Evolutionary conservation across 371 early-diverging fungal genomes (phyloP), one percentile per base, ranked within the genome.

Genomic region (Syncephalastrum contaminatum): DNA sequence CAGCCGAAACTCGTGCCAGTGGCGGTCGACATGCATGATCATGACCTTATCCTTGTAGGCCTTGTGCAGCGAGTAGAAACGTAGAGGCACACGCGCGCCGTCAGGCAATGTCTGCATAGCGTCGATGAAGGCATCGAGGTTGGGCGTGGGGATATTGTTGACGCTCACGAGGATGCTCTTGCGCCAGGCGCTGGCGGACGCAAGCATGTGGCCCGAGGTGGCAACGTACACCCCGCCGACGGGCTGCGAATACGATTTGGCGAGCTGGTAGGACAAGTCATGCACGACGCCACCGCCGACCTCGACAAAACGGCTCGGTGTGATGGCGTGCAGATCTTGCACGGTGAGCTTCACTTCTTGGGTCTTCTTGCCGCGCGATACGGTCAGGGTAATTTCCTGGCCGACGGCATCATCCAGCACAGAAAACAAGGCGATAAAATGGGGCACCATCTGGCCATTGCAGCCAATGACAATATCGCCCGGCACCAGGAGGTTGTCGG

Each of bases 251-350:
- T 86, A 91, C 4, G 83, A 81, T 46, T 87, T 81, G 0, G 95
- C 95, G 42, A 93, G 79, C 69, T 94, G 94, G 67, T 92, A 95
- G 16, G 90, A 88, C 5, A 95, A 63, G 54, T 93, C 85, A 67
- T 94, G 88, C 36, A 94, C 70, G 19, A 87, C 80, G 14, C 85
- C 88, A 40, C 95, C 97, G 45, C 96, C 96, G 27, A 95, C 77
- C 63, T 95, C 92, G 15, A 97, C 64, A 51, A 78, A 88, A 7
- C 78, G 67, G 60, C 76, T 67, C 1, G 93, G 92, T 24, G 90
- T 88, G 46, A 88, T 78, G 2, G 70, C 51, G 62, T 93, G 90
- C 53, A 97, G 66, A 63, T 95, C 90, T 63, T 93, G 89, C 1
- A 91, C 82, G 1, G 40, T 41, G n/a, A 90, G 75, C 1, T 49